Evolutionary conservation across 306 rosid species (phyloP).

Genomic region (Castanopsis chinensis): DNA sequence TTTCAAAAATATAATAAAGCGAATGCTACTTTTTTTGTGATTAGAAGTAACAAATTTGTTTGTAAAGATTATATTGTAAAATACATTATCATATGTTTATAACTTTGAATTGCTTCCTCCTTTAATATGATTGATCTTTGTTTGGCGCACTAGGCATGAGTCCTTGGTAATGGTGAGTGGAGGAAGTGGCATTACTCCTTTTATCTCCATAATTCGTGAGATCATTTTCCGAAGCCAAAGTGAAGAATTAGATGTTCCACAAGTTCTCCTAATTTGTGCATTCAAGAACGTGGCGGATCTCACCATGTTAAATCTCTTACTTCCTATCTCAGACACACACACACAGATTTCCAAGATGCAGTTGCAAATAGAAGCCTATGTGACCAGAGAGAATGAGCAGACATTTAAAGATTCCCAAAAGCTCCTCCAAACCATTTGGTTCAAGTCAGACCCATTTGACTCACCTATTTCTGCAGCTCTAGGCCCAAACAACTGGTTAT

Average conservation of each 20-base stretch:
- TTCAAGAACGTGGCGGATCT: constrained; percentile 47
- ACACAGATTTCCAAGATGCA: constrained; percentile 12
- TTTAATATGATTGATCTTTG: background rate
- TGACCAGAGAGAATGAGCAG: constrained; percentile 38
- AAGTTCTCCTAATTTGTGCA: constrained; percentile 40
- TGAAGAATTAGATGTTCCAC: constrained; percentile 24
- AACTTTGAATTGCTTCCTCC: background rate
- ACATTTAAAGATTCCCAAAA: constrained; percentile 9
- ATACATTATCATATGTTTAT: no score
- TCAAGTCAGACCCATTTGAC: constrained; percentile 38
- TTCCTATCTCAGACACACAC: constrained; percentile 30
- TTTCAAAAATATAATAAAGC: no score
- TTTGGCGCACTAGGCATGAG: constrained; percentile 32
- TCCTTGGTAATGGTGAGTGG: constrained; percentile 49
- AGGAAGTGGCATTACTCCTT: constrained; percentile 69
- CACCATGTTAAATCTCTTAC: constrained; percentile 40
- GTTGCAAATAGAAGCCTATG: constrained; percentile 44
- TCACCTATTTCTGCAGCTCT: constrained; percentile 27
- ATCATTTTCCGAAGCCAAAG: constrained; percentile 45
- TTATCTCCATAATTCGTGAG: constrained; percentile 63
- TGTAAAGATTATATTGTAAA: no score
- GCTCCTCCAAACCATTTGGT: constrained; percentile 27
- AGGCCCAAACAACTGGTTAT: constrained; percentile 43
- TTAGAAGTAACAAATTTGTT: background rate
- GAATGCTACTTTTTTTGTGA: no score